Conservation (phyloP, 192 early-diverging fungal genomes). For the Umbelopsis isabellina region DNA sequence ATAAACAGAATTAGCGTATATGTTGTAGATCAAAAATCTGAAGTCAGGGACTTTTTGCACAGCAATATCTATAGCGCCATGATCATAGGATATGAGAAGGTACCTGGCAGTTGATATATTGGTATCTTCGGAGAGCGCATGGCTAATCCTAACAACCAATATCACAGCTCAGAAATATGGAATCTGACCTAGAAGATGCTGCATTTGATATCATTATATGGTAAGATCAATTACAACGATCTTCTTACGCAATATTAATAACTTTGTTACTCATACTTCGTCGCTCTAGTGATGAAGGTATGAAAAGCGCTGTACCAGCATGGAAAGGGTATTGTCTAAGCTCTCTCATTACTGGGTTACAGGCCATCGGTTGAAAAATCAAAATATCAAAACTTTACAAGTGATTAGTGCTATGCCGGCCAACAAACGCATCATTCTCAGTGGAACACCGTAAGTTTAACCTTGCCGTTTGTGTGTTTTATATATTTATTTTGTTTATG, state of each 20-base stretch:
- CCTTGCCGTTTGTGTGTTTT: no score
- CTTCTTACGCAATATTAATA: background rate
- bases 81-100: conserved; percentile 57
- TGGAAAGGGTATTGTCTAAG: no score
- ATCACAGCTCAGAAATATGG: conserved; percentile 31
- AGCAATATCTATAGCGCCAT: conserved; percentile 51
- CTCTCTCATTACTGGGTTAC: background rate
- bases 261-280: background rate
- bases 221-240: conserved; percentile 18
- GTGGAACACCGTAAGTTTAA: conserved; percentile 45
- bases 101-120: background rate
- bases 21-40: conserved; percentile 47
- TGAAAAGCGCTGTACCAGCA: background rate
- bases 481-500: no score
- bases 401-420: conserved; percentile 41
- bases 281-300: conserved; percentile 12
- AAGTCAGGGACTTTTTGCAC: conserved; percentile 45
- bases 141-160: background rate
- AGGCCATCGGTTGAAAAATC: conserved; percentile 45
- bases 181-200: conserved; percentile 39
- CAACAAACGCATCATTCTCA: conserved; percentile 43
- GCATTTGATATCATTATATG: conserved; percentile 41
- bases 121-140: background rate
- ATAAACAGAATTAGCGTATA: conserved; percentile 37
- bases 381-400: conserved; percentile 49